These are phyloP conservation scores for Aspergillus conjunctus DNA, from an alignment of 495 filamentous ascomycete species.

Conservation along the genomic window DNA sequence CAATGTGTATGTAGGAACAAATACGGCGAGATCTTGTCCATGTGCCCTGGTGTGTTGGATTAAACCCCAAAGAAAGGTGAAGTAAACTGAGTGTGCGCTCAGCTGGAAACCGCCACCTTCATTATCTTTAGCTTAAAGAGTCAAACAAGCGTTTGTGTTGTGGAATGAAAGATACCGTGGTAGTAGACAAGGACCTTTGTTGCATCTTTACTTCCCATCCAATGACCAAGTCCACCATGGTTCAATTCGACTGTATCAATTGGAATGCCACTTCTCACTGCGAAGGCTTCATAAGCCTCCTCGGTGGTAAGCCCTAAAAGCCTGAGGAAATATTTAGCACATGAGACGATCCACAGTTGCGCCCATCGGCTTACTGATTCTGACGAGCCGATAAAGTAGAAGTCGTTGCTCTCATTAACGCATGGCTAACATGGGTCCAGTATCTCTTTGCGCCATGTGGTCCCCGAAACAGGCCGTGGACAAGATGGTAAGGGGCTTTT, in stretches of 20 bases:
- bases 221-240: background rate
- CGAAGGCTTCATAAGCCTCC: background rate
- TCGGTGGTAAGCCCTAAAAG: background rate
- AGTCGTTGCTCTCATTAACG: background rate
- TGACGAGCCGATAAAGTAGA: background rate
- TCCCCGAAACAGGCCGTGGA: background rate
- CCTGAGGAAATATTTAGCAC: too few relatives aligned
- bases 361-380: background rate
- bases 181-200: background rate
- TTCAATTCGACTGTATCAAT: background rate
- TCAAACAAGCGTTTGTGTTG: background rate
- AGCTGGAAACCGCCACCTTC: background rate
- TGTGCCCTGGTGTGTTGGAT: background rate
- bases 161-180: background rate
- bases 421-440: background rate
- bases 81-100: background rate
- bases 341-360: background rate
- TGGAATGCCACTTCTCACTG: background rate
- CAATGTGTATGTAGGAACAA: background rate
- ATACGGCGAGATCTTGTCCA: background rate
- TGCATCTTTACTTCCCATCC: background rate
- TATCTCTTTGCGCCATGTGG: background rate
- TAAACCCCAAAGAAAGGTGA: background rate
- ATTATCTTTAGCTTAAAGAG: background rate
- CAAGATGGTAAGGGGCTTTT: background rate